Base-by-base conservation (phyloP, 805 yeast species). In the Monosporozyma yasuniensis region DNA sequence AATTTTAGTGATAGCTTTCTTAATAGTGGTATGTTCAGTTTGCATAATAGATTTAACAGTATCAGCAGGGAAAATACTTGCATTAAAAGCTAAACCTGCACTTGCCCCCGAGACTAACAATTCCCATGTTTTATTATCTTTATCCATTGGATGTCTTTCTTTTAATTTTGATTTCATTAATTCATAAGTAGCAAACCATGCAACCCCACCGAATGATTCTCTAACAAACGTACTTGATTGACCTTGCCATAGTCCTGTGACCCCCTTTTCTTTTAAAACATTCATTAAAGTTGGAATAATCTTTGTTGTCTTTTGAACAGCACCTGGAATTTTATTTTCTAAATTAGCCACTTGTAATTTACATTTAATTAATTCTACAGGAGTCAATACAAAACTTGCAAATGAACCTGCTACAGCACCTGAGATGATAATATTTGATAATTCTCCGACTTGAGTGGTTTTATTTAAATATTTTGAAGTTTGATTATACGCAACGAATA, bases 101-200 rank as follows among this genome's bases (percentile, higher is more conserved):
- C 76, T 61, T 0, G 95, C 96, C 47, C 98, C 98, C 51, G 95
- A 83, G 1, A 75, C 51, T 55, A 90, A 69, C 19, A 83, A 65
- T 57, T 85, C 87, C 54, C 75, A 61, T 3, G 78, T 73, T 8
- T 73, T 66, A 41, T 67, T 69, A 9, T 61, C 62, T 7, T 52
- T 47, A 37, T 54, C 55, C 6, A 12, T 6, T 2, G 49, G 46
- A 23, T 61, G 63, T 49, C 59, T 60, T 43, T 59, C 66, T 25
- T 49, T 61, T 55, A 70, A 58, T 19, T 48, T 43, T n/a, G 54
- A 53, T 51, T 73, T 72, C 54, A 78, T 69, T 43, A 74, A 68
- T 62, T 89, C 96, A 64, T 89, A 89, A 16, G 93, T 79, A 0
- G 96, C 91, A 69, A 90, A 90, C 97, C 97, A 90, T 1, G 91